phyloP scores from a whole-genome alignment of 192 early-diverging fungal species.

The Coemansia sp. region DNA sequence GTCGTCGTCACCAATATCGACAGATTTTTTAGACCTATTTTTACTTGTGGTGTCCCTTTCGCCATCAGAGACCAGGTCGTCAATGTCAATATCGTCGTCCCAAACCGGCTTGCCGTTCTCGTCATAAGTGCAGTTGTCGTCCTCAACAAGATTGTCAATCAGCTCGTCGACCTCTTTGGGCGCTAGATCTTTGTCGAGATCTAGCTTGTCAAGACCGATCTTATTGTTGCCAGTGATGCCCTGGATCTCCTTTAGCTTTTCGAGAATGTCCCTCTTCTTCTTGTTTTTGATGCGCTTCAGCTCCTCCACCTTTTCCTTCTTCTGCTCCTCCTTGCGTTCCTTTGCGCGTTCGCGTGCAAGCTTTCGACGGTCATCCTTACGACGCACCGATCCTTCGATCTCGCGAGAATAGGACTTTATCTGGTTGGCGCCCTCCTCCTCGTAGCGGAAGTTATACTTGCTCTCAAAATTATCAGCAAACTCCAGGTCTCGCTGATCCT shows the following conservation, averaged over 20 bases:
- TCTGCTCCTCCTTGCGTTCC: conserved; percentile 74
- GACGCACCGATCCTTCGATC: conserved; percentile 78
- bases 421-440: conserved; percentile 73
- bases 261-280: conserved; percentile 84
- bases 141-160: conserved; percentile 76
- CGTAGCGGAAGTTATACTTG: conserved; percentile 91
- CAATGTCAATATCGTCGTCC: conserved; percentile 82
- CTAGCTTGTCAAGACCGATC: conserved; percentile 73
- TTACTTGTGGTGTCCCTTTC: conserved; percentile 38
- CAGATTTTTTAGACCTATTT: conserved; percentile 25
- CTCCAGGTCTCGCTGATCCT: conserved; percentile 78
- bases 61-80: conserved; percentile 58
- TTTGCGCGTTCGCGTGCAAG: conserved; percentile 67
- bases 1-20: conserved; percentile 60
- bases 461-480: conserved; percentile 85
- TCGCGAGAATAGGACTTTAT: conserved; percentile 80
- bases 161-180: conserved; percentile 79
- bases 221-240: conserved; percentile 74
- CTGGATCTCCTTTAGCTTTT: conserved; percentile 81
- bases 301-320: conserved; percentile 73
- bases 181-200: conserved; percentile 93
- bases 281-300: conserved; percentile 89
- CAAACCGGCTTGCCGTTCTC: conserved; percentile 80
- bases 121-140: conserved; percentile 17
- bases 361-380: conserved; percentile 79